Conservation (phyloP, 139 green algal species). For the Desmodesmus armatus region DNA sequence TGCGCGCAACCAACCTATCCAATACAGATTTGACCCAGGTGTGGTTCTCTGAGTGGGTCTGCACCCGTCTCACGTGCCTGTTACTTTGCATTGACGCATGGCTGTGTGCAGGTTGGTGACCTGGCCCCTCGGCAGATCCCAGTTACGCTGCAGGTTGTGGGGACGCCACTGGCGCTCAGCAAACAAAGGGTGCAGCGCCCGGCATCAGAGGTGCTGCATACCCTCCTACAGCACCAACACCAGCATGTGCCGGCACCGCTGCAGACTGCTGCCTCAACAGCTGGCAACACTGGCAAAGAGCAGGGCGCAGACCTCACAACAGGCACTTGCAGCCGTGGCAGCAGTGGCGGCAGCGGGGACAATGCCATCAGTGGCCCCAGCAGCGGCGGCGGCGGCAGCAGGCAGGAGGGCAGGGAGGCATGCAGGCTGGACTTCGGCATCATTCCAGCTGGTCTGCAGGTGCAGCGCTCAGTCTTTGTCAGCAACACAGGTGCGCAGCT, state of each 20-base stretch:
- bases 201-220: too few species aligned
- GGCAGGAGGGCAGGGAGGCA: neutral
- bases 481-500: slow-evolving; percentile 5
- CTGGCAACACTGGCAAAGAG: neutral
- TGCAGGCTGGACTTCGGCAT: neutral
- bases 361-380: too few species aligned
- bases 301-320: too few species aligned
- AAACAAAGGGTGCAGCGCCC: too few species aligned
- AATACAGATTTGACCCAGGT: neutral
- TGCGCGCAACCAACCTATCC: neutral
- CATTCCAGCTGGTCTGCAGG: neutral
- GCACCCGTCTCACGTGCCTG: neutral
- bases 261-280: neutral
- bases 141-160: neutral
- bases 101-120: slow-evolving; percentile 5
- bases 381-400: neutral
- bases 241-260: too few species aligned
- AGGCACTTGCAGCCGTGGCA: too few species aligned
- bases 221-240: neutral
- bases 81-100: neutral
- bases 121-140: slow-evolving; percentile 7
- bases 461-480: slow-evolving; percentile 10
- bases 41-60: neutral
- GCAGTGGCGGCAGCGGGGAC: too few species aligned
- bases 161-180: slow-evolving; percentile 10